A percentile compares a stretch with the other conserved stretches of the same genome.
These are phyloP conservation scores for Ogataea naganishii DNA, from an alignment of 805 yeast species.

Conservation along the genomic window DNA sequence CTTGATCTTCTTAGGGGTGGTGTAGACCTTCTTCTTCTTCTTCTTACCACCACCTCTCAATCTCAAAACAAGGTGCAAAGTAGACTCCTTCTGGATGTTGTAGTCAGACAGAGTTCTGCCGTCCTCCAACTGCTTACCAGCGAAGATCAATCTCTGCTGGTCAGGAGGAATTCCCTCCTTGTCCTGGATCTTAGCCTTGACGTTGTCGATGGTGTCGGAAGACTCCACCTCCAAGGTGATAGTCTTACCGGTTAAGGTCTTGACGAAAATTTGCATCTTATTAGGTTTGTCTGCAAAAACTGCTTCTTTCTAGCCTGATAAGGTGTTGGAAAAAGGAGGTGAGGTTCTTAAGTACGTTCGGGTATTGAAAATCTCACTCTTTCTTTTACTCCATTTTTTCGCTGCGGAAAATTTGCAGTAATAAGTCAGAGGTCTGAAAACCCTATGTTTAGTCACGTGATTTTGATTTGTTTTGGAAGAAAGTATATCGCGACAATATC, in stretches of 20 bases:
- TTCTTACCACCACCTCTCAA: slow-evolving; percentile 98
- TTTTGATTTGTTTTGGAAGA: no score
- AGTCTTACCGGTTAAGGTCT: slow-evolving; percentile 85
- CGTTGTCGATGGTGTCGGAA: slow-evolving; percentile 97
- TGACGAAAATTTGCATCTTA: slow-evolving; percentile 65
- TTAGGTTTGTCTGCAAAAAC: slow-evolving; percentile 26
- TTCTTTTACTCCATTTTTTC: no score
- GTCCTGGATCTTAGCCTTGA: slow-evolving; percentile 97
- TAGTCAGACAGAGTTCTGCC: slow-evolving; percentile 98
- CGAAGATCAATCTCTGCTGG: slow-evolving; percentile 98
- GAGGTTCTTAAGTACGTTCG: no score
- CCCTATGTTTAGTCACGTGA: no score
- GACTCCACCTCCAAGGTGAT: slow-evolving; percentile 99
- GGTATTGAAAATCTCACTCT: no score
- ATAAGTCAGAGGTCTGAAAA: no score
- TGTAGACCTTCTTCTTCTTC: slow-evolving; percentile 99
- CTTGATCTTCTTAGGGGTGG: slow-evolving; percentile 99
- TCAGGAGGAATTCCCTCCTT: slow-evolving; percentile 99
- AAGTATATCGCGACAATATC: no score
- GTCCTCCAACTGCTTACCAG: slow-evolving; percentile 99
- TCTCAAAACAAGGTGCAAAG: slow-evolving; percentile 92
- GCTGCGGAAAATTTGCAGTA: no score
- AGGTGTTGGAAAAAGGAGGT: no score
- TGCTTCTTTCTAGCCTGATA: slow-evolving; percentile 31
- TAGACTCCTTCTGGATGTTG: slow-evolving; percentile 99